Percentiles rank a stretch among this genome's conserved stretches.
phyloP scores from a whole-genome alignment of 257 asterid species.

The Nemophila menziesii region DNA sequence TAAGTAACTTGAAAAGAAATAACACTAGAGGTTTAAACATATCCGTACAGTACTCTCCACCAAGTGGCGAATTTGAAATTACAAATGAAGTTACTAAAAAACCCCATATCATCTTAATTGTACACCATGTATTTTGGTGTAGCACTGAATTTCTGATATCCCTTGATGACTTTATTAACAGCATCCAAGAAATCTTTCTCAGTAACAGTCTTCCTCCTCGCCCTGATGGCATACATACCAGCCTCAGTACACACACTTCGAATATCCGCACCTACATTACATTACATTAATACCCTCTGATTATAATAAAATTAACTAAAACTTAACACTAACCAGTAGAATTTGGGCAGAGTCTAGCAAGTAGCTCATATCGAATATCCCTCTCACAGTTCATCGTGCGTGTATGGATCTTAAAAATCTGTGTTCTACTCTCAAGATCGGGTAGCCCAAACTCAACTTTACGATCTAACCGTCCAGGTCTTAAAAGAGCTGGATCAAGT shows the following conservation, averaged over 20 bases:
- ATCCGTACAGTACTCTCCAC: too few species aligned
- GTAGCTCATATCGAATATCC: constrained; percentile 65
- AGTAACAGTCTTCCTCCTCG: constrained; percentile 84
- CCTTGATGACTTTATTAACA: constrained; percentile 89
- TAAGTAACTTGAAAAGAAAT: too few species aligned
- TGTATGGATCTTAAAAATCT: constrained; percentile 69
- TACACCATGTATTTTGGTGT: constrained; percentile 95
- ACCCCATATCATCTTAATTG: constrained; percentile 24
- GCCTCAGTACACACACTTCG: constrained; percentile 96
- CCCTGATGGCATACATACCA: constrained; percentile 88
- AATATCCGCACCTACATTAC: constrained; percentile 66
- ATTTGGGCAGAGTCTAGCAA: constrained; percentile 94
- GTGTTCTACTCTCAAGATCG: constrained; percentile 74
- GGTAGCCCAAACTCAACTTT: constrained; percentile 98
- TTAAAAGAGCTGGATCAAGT: constrained; percentile 81
- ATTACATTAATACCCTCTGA: neutral
- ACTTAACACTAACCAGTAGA: constrained; percentile 53
- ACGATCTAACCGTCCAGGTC: constrained; percentile 91
- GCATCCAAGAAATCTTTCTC: constrained; percentile 96
- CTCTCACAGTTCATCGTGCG: constrained; percentile 80
- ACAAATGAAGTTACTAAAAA: too few species aligned
- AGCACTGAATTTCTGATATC: constrained; percentile 92
- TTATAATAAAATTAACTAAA: neutral
- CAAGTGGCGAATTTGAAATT: too few species aligned
- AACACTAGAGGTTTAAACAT: too few species aligned